phyloP scores from a whole-genome alignment of 345 rosid genomes.

The Pugionium cornutum region DNA sequence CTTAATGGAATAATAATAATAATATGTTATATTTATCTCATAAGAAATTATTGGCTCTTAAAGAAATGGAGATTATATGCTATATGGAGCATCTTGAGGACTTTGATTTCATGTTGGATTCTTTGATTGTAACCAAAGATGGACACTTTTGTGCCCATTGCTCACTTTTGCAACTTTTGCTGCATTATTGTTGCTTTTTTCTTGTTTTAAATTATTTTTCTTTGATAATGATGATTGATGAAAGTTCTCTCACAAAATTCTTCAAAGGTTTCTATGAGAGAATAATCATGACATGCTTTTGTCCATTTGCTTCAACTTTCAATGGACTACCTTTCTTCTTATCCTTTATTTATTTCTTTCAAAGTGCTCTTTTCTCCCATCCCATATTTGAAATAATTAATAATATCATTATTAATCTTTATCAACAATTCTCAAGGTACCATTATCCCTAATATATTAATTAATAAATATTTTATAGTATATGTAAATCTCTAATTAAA shows the following conservation, averaged over 20 bases:
- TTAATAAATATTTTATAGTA: too few relatives aligned
- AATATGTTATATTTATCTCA: slow-evolving; percentile 12
- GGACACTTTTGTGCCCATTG: slow-evolving; percentile 42
- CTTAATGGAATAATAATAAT: slow-evolving; percentile 32
- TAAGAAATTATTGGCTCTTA: slow-evolving; percentile 34
- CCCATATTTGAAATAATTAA: too few relatives aligned
- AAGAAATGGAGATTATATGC: slow-evolving; percentile 35
- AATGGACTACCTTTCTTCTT: slow-evolving; percentile 40
- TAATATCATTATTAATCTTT: too few relatives aligned
- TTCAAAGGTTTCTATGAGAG: slow-evolving; percentile 30
- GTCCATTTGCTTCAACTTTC: slow-evolving; percentile 41
- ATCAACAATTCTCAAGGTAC: too few relatives aligned
- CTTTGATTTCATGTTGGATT: slow-evolving; percentile 42
- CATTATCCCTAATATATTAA: too few relatives aligned
- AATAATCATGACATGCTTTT: slow-evolving; percentile 35
- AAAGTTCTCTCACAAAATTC: slow-evolving; percentile 30
- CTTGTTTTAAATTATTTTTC: neutral
- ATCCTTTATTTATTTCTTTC: slow-evolving; percentile 26
- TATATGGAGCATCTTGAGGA: slow-evolving; percentile 39
- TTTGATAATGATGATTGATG: slow-evolving; percentile 28
- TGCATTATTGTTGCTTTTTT: slow-evolving; percentile 35
- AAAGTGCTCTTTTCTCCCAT: neutral
- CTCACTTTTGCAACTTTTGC: slow-evolving; percentile 39
- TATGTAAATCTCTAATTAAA: too few relatives aligned
- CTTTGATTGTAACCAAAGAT: slow-evolving; percentile 43